Conservation (phyloP, 352 stramenopile species). For the Phytophthora pinifolia region DNA sequence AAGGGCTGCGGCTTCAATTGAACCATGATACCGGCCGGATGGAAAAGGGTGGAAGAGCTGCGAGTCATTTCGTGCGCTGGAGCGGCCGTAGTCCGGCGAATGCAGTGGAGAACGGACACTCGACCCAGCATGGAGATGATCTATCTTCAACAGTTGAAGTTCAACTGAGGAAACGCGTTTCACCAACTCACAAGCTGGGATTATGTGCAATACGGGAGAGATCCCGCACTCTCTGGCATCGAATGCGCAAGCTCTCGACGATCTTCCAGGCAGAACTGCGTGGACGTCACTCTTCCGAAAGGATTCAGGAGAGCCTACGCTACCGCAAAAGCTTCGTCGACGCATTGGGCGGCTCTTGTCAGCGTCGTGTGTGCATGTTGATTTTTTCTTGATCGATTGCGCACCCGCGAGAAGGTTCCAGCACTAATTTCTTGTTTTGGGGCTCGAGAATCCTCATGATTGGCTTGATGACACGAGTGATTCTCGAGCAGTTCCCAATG, state of each 20-base stretch:
- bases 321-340: not conserved
- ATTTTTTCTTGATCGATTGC: slow-evolving; percentile 33
- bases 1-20: slow-evolving; percentile 8
- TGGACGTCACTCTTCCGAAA: slow-evolving; percentile 35
- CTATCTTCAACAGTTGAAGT: too few relatives aligned
- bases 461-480: slow-evolving; percentile 27
- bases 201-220: too few relatives aligned
- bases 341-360: not conserved
- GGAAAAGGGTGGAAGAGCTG: not conserved
- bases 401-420: slow-evolving; percentile 14
- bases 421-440: slow-evolving; percentile 39
- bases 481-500: slow-evolving; percentile 32
- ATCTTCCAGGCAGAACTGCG: slow-evolving; percentile 34
- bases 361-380: slow-evolving; percentile 23
- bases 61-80: slow-evolving; percentile 13
- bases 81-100: slow-evolving; percentile 8
- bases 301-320: not conserved
- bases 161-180: too few relatives aligned
- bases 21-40: slow-evolving; percentile 3
- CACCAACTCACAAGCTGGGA: too few relatives aligned
- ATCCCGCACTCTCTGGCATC: not conserved
- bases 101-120: slow-evolving; percentile 18
- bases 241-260: not conserved
- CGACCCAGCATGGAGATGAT: too few relatives aligned
- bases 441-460: slow-evolving; percentile 23